Conservation (phyloP, 352 stramenopile species). For the Phytophthora pisi region DNA sequence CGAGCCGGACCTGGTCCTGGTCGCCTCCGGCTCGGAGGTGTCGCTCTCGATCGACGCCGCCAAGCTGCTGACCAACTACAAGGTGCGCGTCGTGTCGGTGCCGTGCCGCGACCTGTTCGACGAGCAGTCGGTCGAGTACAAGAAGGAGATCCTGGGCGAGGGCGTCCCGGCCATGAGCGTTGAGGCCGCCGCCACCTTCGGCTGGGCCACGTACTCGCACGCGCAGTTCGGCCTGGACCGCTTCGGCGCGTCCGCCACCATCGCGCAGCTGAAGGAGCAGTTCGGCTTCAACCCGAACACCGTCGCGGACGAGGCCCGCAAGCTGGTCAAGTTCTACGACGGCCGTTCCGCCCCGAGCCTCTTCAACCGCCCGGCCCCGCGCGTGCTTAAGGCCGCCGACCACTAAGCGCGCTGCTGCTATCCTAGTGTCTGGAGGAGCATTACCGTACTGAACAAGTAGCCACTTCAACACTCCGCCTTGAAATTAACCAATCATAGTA, state of each 20-base stretch:
- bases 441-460: not conserved
- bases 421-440: constrained; percentile 2
- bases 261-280: constrained; percentile 89
- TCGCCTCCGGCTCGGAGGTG: constrained; percentile 97
- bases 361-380: constrained; percentile 72
- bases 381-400: constrained; percentile 63
- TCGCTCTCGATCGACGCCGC: constrained; percentile 94
- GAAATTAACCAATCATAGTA: constrained; percentile 24
- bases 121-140: constrained; percentile 95
- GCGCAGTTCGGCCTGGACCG: constrained; percentile 90
- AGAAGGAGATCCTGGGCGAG: constrained; percentile 94
- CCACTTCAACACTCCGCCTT: constrained; percentile 20
- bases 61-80: constrained; percentile 83
- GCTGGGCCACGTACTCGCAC: constrained; percentile 97
- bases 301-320: constrained; percentile 91
- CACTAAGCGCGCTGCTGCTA: constrained; percentile 46
- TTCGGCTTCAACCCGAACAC: constrained; percentile 98
- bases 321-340: constrained; percentile 94
- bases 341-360: constrained; percentile 67
- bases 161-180: constrained; percentile 95
- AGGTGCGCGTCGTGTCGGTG: constrained; percentile 97
- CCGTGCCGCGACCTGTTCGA: constrained; percentile 98
- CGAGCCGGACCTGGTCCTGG: constrained; percentile 91
- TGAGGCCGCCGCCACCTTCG: constrained; percentile 93
- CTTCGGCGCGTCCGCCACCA: constrained; percentile 90